Evolutionary conservation across 2,329 filamentous ascomycete species (phyloP).

Genomic region (Fusarium nygamai): DNA sequence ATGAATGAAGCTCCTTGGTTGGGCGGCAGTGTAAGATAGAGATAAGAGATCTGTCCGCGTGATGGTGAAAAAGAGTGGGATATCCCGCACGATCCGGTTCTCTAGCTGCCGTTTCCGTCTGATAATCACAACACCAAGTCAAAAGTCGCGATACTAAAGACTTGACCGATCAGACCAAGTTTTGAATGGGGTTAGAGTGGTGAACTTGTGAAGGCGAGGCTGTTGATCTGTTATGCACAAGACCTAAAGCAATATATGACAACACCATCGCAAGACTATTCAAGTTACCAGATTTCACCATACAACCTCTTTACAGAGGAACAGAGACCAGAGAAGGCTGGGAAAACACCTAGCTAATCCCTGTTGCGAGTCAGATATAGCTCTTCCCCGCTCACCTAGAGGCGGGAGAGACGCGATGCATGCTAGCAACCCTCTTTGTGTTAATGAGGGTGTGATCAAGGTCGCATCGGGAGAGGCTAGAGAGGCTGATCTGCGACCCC

Average conservation of each 20-base stretch:
- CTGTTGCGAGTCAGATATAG: conserved; percentile 5
- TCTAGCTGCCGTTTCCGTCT: conserved; percentile 27
- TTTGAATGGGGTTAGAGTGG: neutral
- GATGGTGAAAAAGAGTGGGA: conserved; percentile 26
- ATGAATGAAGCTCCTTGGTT: neutral
- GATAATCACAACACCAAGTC: conserved; percentile 24
- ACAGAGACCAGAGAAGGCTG: neutral
- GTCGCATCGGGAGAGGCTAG: conserved; percentile 9
- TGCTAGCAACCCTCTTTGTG: neutral
- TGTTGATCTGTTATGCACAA: neutral
- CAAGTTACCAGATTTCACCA: neutral
- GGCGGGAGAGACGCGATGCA: neutral
- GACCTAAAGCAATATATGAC: neutral
- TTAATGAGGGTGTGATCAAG: conserved; percentile 12
- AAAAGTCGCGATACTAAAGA: conserved; percentile 6
- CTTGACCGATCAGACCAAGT: neutral
- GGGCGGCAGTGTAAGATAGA: neutral
- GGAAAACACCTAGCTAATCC: neutral
- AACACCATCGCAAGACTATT: neutral
- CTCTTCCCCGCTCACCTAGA: conserved; percentile 12
- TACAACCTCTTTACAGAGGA: neutral
- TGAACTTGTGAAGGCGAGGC: neutral
- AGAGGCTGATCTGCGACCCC: conserved; percentile 14
- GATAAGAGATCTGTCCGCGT: conserved; percentile 33
- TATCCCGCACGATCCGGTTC: conserved; percentile 15